Evolutionary conservation across 176 grass and related monocot genomes (phyloP).

Genomic region (Cenchrus fungigraminus): DNA sequence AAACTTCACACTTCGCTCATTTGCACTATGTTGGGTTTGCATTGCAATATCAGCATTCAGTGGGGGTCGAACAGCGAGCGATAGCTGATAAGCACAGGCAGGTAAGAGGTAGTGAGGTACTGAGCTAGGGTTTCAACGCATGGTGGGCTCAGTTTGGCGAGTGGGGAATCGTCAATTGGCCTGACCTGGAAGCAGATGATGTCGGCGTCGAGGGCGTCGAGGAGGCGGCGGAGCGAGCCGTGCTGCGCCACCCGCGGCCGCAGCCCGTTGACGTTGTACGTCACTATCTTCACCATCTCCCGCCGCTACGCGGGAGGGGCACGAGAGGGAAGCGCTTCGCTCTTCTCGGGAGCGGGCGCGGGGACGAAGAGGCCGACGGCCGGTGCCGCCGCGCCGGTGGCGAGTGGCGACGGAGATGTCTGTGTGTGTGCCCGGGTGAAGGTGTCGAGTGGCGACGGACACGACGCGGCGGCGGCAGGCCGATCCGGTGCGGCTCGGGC

Average conservation of each 20-base stretch:
- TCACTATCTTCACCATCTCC: constrained; percentile 80
- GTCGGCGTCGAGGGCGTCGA: constrained; percentile 83
- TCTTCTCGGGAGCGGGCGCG: background rate
- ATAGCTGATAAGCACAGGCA: background rate
- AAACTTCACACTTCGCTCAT: background rate
- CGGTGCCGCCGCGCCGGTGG: background rate
- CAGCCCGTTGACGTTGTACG: constrained; percentile 97
- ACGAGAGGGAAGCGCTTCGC: background rate
- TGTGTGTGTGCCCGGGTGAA: constrained; percentile 35
- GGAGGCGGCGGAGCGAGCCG: constrained; percentile 89
- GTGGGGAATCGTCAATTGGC: background rate
- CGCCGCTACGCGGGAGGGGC: background rate
- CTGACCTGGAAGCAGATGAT: constrained; percentile 97
- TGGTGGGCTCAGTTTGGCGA: background rate
- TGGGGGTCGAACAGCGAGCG: too few species aligned
- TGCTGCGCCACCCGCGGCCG: constrained; percentile 90
- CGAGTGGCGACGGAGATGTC: background rate
- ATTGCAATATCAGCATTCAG: too few species aligned
- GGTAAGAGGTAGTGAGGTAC: background rate
- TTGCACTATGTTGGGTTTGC: background rate
- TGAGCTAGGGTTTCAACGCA: constrained; percentile 42
- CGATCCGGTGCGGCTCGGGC: background rate
- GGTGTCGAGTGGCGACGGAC: constrained; percentile 43
- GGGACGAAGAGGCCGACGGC: background rate
- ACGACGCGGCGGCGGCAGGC: background rate